These are phyloP conservation scores for Aspergillus clavatus DNA, from an alignment of 2,329 filamentous ascomycete species.

Conservation along the genomic window DNA sequence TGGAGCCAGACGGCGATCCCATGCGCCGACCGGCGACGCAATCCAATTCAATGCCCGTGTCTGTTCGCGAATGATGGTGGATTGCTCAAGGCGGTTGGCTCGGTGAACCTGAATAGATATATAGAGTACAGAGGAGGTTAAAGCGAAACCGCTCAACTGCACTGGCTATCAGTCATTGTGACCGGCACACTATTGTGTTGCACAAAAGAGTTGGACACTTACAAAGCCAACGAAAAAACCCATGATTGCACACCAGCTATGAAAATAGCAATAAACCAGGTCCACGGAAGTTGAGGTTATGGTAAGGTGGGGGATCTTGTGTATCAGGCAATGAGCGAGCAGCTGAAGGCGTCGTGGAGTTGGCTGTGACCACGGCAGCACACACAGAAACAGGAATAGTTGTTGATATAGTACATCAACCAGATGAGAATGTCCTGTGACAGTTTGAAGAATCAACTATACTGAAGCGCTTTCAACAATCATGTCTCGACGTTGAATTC, in stretches of 20 bases:
- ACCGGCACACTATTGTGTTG: background rate
- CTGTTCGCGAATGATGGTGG: slow-evolving; percentile 42
- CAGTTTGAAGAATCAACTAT: too few relatives aligned
- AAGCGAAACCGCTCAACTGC: slow-evolving; percentile 69
- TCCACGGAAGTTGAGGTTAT: background rate
- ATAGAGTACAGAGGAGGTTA: slow-evolving; percentile 70
- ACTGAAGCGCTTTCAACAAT: too few relatives aligned
- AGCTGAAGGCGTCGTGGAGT: background rate
- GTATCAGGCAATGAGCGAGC: background rate
- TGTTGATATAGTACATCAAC: background rate
- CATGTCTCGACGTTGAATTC: background rate
- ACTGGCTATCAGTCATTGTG: slow-evolving; percentile 6
- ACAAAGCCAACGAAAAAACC: slow-evolving; percentile 73
- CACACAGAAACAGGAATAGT: background rate
- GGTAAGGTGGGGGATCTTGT: background rate
- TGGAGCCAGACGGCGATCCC: slow-evolving; percentile 28
- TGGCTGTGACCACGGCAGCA: background rate
- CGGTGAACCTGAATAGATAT: slow-evolving; percentile 66
- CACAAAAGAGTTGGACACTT: slow-evolving; percentile 35
- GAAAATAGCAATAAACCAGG: background rate
- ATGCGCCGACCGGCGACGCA: slow-evolving; percentile 31
- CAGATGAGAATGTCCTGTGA: too few relatives aligned
- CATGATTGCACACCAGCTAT: slow-evolving; percentile 44
- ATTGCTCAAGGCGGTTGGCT: slow-evolving; percentile 55
- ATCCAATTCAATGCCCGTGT: slow-evolving; percentile 40